phyloP scores from a whole-genome alignment of 768 basidiomycete genomes.

The Boletus vinaceobasis region DNA sequence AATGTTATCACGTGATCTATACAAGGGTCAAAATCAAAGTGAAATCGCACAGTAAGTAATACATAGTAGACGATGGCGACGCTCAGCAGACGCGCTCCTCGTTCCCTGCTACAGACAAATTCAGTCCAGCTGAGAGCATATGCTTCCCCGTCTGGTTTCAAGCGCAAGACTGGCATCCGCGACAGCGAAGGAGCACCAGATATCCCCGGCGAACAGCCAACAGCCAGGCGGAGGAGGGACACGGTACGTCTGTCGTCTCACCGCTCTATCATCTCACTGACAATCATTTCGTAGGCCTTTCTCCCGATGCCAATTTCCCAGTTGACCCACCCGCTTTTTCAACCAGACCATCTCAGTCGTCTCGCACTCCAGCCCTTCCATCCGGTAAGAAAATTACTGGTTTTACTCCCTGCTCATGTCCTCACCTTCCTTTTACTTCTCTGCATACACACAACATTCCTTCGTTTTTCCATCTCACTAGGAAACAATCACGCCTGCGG shows the following conservation, averaged over 20 bases:
- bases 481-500: constrained; percentile 32
- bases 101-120: background rate
- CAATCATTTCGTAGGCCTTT: constrained; percentile 35
- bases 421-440: background rate
- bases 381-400: constrained; percentile 34
- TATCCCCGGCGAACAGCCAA: constrained; percentile 17
- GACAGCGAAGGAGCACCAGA: constrained; percentile 11
- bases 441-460: background rate
- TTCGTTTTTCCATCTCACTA: constrained; percentile 2
- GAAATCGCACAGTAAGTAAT: background rate
- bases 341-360: constrained; percentile 33
- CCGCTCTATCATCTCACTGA: background rate
- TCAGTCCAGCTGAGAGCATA: constrained; percentile 8
- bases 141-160: constrained; percentile 19
- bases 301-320: constrained; percentile 37
- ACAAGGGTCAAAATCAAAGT: background rate
- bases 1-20: constrained; percentile 5
- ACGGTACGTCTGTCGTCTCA: constrained; percentile 8
- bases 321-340: constrained; percentile 41
- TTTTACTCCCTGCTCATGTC: background rate
- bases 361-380: constrained; percentile 42
- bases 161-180: constrained; percentile 18
- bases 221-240: constrained; percentile 24
- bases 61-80: constrained; percentile 7
- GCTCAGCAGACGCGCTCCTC: constrained; percentile 13